Evolutionary conservation across 768 basidiomycete species (phyloP).

Genomic region (Dacryopinax primogenitus): DNA sequence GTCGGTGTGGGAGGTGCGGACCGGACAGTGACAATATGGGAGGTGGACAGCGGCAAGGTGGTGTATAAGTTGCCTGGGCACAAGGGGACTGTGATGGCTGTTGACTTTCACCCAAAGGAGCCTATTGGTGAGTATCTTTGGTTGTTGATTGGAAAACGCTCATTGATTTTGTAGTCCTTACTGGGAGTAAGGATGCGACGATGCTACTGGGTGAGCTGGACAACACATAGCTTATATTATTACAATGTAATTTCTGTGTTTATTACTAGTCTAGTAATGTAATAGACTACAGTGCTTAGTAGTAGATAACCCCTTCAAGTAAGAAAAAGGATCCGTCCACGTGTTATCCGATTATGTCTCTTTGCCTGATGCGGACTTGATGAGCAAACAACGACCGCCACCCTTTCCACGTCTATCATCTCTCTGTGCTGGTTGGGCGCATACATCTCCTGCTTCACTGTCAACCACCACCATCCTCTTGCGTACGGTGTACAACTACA

Average conservation of each 20-base stretch:
- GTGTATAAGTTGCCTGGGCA: conserved; percentile 80
- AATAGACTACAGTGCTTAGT: background rate
- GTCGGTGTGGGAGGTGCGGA: conserved; percentile 64
- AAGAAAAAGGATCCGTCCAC: no score
- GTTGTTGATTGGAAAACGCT: background rate
- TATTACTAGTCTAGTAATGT: background rate
- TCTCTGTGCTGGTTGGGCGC: background rate
- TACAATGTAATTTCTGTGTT: background rate
- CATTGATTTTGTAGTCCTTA: conserved; percentile 65
- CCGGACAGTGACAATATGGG: conserved; percentile 62
- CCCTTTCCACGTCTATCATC: no score
- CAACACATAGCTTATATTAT: conserved; percentile 19
- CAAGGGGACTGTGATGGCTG: conserved; percentile 89
- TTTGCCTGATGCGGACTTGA: no score
- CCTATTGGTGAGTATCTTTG: conserved; percentile 61
- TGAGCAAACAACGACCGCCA: no score
- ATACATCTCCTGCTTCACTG: background rate
- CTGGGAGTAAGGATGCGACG: conserved; percentile 83
- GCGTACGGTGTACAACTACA: background rate
- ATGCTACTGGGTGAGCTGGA: conserved; percentile 89
- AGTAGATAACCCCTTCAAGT: no score
- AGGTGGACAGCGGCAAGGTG: conserved; percentile 48
- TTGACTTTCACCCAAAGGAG: conserved; percentile 92
- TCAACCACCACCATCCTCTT: background rate
- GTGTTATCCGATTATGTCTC: no score